Conservation (phyloP, 495 filamentous ascomycete genomes). For the Aeminium ludgeri region DNA sequence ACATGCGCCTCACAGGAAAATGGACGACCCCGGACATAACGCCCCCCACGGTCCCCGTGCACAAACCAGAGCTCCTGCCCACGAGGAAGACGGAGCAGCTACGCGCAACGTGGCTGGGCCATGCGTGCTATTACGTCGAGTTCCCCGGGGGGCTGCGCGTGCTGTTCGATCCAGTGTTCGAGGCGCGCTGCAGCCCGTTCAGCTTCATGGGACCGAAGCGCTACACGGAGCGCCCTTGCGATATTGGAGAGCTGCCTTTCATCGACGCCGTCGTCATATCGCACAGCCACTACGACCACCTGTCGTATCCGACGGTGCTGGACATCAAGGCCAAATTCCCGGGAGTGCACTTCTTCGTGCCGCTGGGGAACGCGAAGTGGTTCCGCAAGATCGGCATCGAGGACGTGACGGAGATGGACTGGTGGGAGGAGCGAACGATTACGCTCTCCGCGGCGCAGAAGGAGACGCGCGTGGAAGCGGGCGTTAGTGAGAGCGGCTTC, state of each 20-base stretch:
- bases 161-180: constrained; percentile 91
- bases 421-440: constrained; percentile 79
- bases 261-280: constrained; percentile 85
- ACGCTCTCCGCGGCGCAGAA: constrained; percentile 28
- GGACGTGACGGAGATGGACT: constrained; percentile 79
- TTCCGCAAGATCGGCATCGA: constrained; percentile 48
- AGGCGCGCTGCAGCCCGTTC: constrained; percentile 67
- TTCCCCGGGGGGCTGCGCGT: constrained; percentile 78
- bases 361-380: constrained; percentile 77
- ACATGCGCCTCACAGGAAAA: constrained; percentile 41
- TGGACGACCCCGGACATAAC: constrained; percentile 44
- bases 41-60: constrained; percentile 49
- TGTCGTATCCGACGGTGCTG: constrained; percentile 57
- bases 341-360: constrained; percentile 74
- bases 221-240: constrained; percentile 63
- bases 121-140: constrained; percentile 87
- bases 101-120: constrained; percentile 89
- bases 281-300: constrained; percentile 89
- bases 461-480: background rate
- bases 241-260: constrained; percentile 60
- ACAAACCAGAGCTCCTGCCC: constrained; percentile 52
- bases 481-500: background rate
- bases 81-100: constrained; percentile 40
- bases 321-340: constrained; percentile 57
- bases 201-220: constrained; percentile 58